phyloP scores from a whole-genome alignment of 371 early-diverging fungal species.

The Lichtheimia ramosa region DNA sequence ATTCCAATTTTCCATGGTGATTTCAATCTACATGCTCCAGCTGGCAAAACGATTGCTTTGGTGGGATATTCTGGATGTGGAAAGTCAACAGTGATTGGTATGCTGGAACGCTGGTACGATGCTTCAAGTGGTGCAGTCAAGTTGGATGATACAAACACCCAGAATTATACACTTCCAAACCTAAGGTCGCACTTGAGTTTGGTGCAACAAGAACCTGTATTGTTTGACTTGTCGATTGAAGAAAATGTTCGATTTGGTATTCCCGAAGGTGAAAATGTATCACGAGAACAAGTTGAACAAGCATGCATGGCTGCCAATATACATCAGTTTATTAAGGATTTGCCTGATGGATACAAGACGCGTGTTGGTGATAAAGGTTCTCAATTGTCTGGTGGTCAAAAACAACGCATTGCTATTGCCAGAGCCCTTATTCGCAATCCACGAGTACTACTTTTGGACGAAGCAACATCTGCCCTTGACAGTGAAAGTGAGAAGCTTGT shows the following conservation, averaged over 20 bases:
- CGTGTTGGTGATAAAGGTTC: conserved; percentile 63
- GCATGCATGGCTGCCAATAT: conserved; percentile 71
- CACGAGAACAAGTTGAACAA: conserved; percentile 37
- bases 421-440: conserved; percentile 79
- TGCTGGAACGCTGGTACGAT: conserved; percentile 81
- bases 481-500: conserved; percentile 87
- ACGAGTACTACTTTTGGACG: conserved; percentile 58
- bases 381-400: conserved; percentile 77
- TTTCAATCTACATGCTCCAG: conserved; percentile 60
- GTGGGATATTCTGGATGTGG: conserved; percentile 55
- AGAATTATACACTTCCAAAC: conserved; percentile 42
- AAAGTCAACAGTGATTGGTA: conserved; percentile 67
- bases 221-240: conserved; percentile 55
- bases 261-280: conserved; percentile 47
- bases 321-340: conserved; percentile 70
- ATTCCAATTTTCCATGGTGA: conserved; percentile 74
- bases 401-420: conserved; percentile 73
- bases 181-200: conserved; percentile 47
- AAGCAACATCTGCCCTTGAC: conserved; percentile 85
- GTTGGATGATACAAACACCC: conserved; percentile 46
- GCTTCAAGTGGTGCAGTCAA: conserved; percentile 19
- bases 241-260: conserved; percentile 64
- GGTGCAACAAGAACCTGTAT: conserved; percentile 66
- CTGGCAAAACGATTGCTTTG: conserved; percentile 68
- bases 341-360: conserved; percentile 77